Conservation (phyloP, 192 early-diverging fungal species). For the Rhizophlyctis rosea region DNA sequence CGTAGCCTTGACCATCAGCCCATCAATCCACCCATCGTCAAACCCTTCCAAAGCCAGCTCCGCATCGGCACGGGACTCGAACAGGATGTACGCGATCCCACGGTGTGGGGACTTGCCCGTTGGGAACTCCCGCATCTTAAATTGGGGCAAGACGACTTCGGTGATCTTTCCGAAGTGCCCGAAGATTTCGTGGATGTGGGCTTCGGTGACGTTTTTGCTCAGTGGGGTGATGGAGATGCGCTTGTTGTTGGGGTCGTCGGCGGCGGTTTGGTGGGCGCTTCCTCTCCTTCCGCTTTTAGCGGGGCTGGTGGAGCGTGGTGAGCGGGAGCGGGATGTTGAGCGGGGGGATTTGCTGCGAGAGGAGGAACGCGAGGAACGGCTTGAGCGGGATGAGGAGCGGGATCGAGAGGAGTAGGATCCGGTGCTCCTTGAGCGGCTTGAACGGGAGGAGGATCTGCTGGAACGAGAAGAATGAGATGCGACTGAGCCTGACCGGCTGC, state of each 20-base stretch:
- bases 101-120: not conserved
- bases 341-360: not conserved
- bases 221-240: constrained; percentile 13
- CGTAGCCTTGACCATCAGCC: constrained; percentile 2
- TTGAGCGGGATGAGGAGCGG: constrained; percentile 2
- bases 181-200: constrained; percentile 25
- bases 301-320: not conserved
- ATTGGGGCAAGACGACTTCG: constrained; percentile 5
- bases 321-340: not conserved
- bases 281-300: constrained; percentile 10
- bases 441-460: constrained; percentile 16
- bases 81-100: constrained; percentile 24
- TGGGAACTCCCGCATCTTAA: not conserved
- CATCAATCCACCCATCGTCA: constrained; percentile 33
- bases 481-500: too few relatives aligned
- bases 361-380: constrained; percentile 1
- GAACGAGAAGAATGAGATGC: constrained; percentile 2
- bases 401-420: constrained; percentile 13
- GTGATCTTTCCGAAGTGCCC: constrained; percentile 12
- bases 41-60: constrained; percentile 21
- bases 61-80: constrained; percentile 26
- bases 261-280: not conserved
- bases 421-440: constrained; percentile 7
- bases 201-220: constrained; percentile 16
- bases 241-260: constrained; percentile 13